Percentiles rank a stretch among this genome's conserved stretches.
Evolutionary conservation across 768 basidiomycete genomes (phyloP).

Genomic region (Auricularia heimuer): DNA sequence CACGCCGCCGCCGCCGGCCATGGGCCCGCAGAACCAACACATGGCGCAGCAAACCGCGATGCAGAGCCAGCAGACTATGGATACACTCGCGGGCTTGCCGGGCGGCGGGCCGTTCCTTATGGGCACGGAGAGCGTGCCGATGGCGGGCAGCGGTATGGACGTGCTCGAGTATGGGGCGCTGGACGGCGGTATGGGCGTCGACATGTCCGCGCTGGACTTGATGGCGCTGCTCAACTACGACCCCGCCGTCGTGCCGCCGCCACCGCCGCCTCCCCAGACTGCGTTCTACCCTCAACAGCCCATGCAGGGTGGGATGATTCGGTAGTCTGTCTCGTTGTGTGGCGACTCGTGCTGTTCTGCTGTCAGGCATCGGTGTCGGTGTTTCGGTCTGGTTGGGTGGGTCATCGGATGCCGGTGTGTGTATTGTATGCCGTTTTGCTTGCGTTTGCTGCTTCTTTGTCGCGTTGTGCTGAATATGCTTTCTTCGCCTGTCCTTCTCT

Average conservation of each 20-base stretch:
- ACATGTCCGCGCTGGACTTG: conserved; percentile 48
- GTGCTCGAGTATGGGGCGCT: conserved; percentile 40
- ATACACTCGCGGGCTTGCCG: neutral
- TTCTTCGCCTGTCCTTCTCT: too few relatives aligned
- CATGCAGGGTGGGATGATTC: too few relatives aligned
- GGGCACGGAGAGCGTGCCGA: conserved; percentile 19
- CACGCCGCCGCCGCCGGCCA: conserved; percentile 37
- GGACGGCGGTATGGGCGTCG: neutral
- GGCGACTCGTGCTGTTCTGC: too few relatives aligned
- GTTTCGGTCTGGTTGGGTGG: too few relatives aligned
- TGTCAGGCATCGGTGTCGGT: too few relatives aligned
- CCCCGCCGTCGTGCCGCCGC: neutral
- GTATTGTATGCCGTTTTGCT: too few relatives aligned
- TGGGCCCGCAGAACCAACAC: conserved; percentile 13
- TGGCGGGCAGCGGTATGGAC: conserved; percentile 29
- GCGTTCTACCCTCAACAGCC: neutral
- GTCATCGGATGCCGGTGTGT: too few relatives aligned
- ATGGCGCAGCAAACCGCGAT: neutral
- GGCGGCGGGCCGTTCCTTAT: conserved; percentile 11
- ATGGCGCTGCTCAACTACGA: conserved; percentile 48
- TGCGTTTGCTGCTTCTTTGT: too few relatives aligned
- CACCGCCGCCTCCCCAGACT: neutral
- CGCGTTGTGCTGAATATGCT: too few relatives aligned
- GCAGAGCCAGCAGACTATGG: neutral
- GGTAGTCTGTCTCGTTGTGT: too few relatives aligned